These are phyloP conservation scores for Malus fusca DNA, from an alignment of 306 rosid genomes.

Conservation along the genomic window DNA sequence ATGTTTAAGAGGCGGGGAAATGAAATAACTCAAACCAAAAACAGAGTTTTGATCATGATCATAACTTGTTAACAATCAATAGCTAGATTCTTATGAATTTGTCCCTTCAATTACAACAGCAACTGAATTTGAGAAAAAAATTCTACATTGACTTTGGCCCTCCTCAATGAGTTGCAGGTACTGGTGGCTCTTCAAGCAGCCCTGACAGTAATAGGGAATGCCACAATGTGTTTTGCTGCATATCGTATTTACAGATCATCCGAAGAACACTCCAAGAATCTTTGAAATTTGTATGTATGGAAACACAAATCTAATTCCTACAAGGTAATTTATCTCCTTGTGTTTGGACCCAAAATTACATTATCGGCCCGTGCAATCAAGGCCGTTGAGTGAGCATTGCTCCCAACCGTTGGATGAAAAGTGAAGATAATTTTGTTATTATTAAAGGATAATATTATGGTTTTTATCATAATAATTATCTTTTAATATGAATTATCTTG, in stretches of 20 bases:
- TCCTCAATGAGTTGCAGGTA: constrained; percentile 47
- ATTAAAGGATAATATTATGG: too few relatives aligned
- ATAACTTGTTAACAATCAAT: neutral
- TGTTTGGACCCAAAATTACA: too few relatives aligned
- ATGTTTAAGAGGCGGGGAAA: constrained; percentile 1
- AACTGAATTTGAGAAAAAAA: neutral
- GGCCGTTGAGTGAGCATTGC: too few relatives aligned
- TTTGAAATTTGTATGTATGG: constrained; percentile 23
- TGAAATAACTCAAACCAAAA: neutral
- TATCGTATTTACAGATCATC: constrained; percentile 75
- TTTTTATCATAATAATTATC: too few relatives aligned
- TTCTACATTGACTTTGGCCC: constrained; percentile 10
- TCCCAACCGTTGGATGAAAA: too few relatives aligned
- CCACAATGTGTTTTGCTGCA: constrained; percentile 87
- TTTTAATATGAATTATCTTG: too few relatives aligned
- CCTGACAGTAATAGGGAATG: constrained; percentile 76
- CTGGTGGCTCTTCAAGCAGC: constrained; percentile 95
- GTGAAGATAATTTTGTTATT: too few relatives aligned
- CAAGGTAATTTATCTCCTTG: constrained; percentile 13
- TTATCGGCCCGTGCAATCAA: too few relatives aligned
- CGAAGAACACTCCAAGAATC: constrained; percentile 45
- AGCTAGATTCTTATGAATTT: neutral
- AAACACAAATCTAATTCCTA: constrained; percentile 4
- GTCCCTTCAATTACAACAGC: constrained; percentile 8
- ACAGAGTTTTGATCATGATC: neutral